A percentile compares a stretch with the other conserved stretches of the same genome.
phyloP scores from a whole-genome alignment of 805 yeast species.

The Tetrapisispora namnaoensis region DNA sequence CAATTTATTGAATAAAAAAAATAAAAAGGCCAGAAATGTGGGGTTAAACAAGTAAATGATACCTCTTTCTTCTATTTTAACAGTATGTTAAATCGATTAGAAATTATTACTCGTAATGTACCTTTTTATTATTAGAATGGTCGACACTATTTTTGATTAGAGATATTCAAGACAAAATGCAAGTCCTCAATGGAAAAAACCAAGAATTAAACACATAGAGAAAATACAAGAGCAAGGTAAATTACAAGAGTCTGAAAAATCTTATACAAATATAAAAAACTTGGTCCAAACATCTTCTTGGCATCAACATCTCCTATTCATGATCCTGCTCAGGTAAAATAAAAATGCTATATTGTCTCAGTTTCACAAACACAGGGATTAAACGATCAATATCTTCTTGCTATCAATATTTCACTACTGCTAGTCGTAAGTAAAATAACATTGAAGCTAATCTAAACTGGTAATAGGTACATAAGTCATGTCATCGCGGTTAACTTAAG shows the following conservation, averaged over 20 bases:
- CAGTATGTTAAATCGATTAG: not conserved
- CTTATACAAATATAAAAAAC: too few relatives aligned
- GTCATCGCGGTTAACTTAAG: not conserved
- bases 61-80: not conserved
- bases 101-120: conserved; percentile 1
- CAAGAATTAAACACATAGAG: too few relatives aligned
- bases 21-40: not conserved
- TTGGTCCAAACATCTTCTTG: too few relatives aligned
- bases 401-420: not conserved
- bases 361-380: too few relatives aligned
- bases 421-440: not conserved
- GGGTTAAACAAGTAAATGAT: not conserved
- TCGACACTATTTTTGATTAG: not conserved
- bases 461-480: not conserved
- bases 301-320: too few relatives aligned
- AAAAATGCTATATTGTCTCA: too few relatives aligned
- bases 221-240: not conserved
- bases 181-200: too few relatives aligned
- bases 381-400: too few relatives aligned
- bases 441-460: too few relatives aligned
- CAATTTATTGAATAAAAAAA: not conserved
- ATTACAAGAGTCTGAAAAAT: too few relatives aligned
- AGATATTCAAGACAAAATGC: not conserved
- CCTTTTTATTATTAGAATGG: not conserved
- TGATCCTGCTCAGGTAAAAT: too few relatives aligned